These are phyloP conservation scores for Adenanthera pavonina DNA, from an alignment of 306 rosid genomes.

Conservation along the genomic window DNA sequence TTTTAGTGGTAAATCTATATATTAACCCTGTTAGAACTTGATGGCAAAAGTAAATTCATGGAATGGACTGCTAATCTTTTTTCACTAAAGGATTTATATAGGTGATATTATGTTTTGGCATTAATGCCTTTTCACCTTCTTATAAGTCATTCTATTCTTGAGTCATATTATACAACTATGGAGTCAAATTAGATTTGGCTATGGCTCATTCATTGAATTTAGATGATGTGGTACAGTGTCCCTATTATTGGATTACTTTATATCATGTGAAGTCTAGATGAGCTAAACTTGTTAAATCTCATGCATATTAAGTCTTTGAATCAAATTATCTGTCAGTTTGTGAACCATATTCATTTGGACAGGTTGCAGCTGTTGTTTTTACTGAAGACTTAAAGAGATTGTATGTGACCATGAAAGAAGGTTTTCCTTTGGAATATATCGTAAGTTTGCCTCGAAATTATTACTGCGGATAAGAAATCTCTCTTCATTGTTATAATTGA, in stretches of 20 bases:
- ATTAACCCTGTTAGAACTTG: neutral
- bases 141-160: neutral
- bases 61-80: neutral
- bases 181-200: slow-evolving; percentile 33
- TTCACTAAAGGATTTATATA: slow-evolving; percentile 17
- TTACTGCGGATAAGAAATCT: slow-evolving; percentile 39
- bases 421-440: slow-evolving; percentile 88
- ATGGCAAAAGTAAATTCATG: neutral
- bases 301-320: slow-evolving; percentile 27
- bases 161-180: neutral
- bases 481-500: slow-evolving; percentile 8
- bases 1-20: neutral
- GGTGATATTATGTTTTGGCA: slow-evolving; percentile 2
- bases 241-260: slow-evolving; percentile 3
- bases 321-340: slow-evolving; percentile 31
- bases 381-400: slow-evolving; percentile 84
- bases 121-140: neutral
- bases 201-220: slow-evolving; percentile 23
- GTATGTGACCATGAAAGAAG: slow-evolving; percentile 94
- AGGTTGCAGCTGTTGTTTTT: slow-evolving; percentile 95
- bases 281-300: slow-evolving; percentile 15
- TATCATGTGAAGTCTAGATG: slow-evolving; percentile 32
- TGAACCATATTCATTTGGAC: slow-evolving; percentile 54
- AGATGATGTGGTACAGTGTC: slow-evolving; percentile 7
- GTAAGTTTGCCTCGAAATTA: slow-evolving; percentile 63